These are phyloP conservation scores for Candolleomyces eurysporus DNA, from an alignment of 768 basidiomycete genomes.

Conservation along the genomic window DNA sequence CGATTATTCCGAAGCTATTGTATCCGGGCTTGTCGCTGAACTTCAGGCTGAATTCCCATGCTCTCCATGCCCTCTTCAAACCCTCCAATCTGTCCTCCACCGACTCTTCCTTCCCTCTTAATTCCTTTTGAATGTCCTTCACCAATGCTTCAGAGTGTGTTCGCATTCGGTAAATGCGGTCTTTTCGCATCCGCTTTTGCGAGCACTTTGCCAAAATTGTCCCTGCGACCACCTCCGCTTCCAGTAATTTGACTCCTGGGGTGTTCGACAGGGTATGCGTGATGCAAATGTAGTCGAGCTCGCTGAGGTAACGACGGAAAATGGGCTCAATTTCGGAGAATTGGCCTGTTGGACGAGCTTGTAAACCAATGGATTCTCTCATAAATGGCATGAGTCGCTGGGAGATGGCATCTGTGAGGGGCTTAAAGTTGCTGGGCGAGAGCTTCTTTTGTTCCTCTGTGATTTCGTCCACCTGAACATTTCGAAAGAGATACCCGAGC, in stretches of 20 bases:
- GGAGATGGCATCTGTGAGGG: slow-evolving; percentile 38
- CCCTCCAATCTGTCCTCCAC: slow-evolving; percentile 22
- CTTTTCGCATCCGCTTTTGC: slow-evolving; percentile 57
- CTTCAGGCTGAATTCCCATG: slow-evolving; percentile 56
- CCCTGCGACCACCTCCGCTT: slow-evolving; percentile 75
- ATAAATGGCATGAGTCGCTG: slow-evolving; percentile 28
- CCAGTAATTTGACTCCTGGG: slow-evolving; percentile 54
- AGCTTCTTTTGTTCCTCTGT: slow-evolving; percentile 22
- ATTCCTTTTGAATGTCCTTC: slow-evolving; percentile 41
- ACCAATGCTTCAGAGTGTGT: slow-evolving; percentile 37
- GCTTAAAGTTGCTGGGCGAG: slow-evolving; percentile 14
- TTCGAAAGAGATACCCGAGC: slow-evolving; percentile 70
- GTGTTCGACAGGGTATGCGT: slow-evolving; percentile 64
- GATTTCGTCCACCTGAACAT: slow-evolving; percentile 44
- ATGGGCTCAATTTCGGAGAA: slow-evolving; percentile 31
- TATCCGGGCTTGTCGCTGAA: slow-evolving; percentile 40
- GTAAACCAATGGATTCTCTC: slow-evolving; percentile 23
- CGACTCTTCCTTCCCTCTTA: slow-evolving; percentile 19
- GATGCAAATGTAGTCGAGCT: slow-evolving; percentile 67
- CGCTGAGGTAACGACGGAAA: slow-evolving; percentile 56
- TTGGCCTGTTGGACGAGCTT: slow-evolving; percentile 12
- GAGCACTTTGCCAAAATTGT: slow-evolving; percentile 71
- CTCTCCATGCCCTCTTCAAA: slow-evolving; percentile 58
- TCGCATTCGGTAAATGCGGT: slow-evolving; percentile 62
- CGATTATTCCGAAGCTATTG: slow-evolving; percentile 68